Conservation (phyloP, 352 stramenopile species). For the Thalassiosira livingstoniorum region DNA sequence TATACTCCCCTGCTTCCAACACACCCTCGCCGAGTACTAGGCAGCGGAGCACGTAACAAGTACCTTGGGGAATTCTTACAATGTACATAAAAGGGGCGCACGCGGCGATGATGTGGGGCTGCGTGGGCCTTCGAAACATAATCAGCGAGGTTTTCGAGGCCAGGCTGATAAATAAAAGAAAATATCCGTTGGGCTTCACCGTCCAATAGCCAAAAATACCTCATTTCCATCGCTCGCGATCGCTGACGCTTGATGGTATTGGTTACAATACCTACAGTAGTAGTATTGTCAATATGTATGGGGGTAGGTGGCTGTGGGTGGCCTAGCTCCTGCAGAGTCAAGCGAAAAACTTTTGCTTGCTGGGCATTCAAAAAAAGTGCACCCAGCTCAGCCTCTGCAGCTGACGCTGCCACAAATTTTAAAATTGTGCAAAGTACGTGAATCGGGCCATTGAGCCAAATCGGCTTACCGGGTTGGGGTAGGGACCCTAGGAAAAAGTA, state of each 20-base stretch:
- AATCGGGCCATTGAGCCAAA: conserved; percentile 24
- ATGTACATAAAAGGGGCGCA: background rate
- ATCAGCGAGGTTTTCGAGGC: background rate
- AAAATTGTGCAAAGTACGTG: conserved; percentile 14
- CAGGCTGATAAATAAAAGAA: background rate
- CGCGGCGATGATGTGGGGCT: background rate
- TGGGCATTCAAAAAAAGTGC: conserved; percentile 30
- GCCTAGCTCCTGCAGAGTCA: conserved; percentile 13
- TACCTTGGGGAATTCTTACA: background rate
- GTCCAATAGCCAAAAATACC: background rate
- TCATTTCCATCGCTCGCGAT: conserved; percentile 5
- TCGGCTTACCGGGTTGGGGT: background rate
- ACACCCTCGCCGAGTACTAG: too few relatives aligned
- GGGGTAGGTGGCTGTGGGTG: conserved; percentile 27
- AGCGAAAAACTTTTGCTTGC: conserved; percentile 16
- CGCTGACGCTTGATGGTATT: conserved; percentile 11
- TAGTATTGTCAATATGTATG: conserved; percentile 19
- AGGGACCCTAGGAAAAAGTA: conserved; percentile 34
- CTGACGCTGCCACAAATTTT: conserved; percentile 29
- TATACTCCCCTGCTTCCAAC: too few relatives aligned
- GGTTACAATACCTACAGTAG: background rate
- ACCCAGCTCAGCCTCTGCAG: conserved; percentile 28
- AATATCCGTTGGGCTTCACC: background rate
- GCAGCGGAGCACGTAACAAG: background rate
- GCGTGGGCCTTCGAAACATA: background rate